These are phyloP conservation scores for Cordyceps militaris DNA, from an alignment of 2,329 filamentous ascomycete genomes.

Conservation along the genomic window DNA sequence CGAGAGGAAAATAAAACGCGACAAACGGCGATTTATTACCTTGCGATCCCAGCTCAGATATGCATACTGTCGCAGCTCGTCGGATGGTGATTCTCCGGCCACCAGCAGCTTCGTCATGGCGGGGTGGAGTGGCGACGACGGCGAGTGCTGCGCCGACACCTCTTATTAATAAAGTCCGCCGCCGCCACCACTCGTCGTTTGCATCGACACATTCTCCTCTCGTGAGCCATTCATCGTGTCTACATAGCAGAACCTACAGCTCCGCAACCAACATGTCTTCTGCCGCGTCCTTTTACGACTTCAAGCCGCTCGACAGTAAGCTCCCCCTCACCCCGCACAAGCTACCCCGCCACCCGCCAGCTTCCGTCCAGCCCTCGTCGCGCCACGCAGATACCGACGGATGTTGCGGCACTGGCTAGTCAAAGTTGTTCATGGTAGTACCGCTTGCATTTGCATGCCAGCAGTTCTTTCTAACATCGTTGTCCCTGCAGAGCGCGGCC, in stretches of 20 bases:
- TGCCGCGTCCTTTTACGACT: slow-evolving; percentile 63
- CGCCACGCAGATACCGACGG: neutral
- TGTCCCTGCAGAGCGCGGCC: slow-evolving; percentile 46
- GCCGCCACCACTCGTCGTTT: neutral
- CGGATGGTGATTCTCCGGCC: slow-evolving; percentile 9
- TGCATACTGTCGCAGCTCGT: neutral
- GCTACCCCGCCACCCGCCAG: neutral
- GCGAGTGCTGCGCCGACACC: neutral
- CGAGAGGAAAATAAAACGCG: neutral
- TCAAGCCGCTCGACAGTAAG: slow-evolving; percentile 75
- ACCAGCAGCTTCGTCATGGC: slow-evolving; percentile 5
- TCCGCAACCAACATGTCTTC: slow-evolving; percentile 30
- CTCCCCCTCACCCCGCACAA: slow-evolving; percentile 18
- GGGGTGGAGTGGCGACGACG: slow-evolving; percentile 1
- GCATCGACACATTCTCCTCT: neutral
- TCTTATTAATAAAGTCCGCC: neutral
- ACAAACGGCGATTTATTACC: neutral
- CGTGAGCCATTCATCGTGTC: neutral
- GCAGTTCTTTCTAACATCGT: neutral
- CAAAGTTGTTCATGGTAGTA: neutral
- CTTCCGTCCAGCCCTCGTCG: neutral
- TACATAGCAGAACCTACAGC: neutral
- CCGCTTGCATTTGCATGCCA: too few species aligned
- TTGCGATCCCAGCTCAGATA: neutral
- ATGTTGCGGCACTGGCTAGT: neutral